Percentiles rank a stretch among this genome's conserved stretches.
Conservation (phyloP, 208 protist species). For the Crithidia expoeki region DNA sequence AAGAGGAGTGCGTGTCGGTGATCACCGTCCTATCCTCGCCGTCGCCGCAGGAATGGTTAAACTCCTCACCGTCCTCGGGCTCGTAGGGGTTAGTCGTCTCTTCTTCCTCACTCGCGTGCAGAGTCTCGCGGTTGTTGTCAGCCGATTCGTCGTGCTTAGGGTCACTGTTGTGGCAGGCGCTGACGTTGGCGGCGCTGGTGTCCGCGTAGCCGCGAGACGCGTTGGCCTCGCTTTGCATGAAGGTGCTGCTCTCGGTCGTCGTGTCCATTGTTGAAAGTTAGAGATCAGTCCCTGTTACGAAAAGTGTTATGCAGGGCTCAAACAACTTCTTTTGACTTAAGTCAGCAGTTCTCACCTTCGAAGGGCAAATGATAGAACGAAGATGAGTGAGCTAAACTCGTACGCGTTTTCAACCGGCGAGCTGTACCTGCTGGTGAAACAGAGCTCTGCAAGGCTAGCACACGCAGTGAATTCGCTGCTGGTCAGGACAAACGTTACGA, state of each 20-base stretch:
- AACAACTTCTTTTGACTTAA: too few species aligned
- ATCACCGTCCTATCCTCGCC: conserved; percentile 15
- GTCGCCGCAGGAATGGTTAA: not conserved
- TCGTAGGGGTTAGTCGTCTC: conserved; percentile 42
- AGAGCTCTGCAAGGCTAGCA: too few species aligned
- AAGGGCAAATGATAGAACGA: too few species aligned
- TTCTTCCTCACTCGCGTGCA: conserved; percentile 47
- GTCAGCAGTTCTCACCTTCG: too few species aligned
- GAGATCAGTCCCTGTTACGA: not conserved
- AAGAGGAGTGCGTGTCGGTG: conserved; percentile 19
- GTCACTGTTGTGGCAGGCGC: not conserved
- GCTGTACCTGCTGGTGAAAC: too few species aligned
- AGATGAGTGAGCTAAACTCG: too few species aligned
- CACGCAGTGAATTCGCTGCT: too few species aligned
- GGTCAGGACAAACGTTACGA: too few species aligned
- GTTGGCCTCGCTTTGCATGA: conserved; percentile 27
- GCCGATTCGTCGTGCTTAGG: not conserved
- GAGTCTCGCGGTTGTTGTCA: conserved; percentile 22
- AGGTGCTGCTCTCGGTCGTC: conserved; percentile 32
- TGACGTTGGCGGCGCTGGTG: not conserved
- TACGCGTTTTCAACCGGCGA: too few species aligned
- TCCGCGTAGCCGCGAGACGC: conserved; percentile 12
- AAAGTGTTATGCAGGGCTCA: not conserved
- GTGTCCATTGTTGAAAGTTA: conserved; percentile 16
- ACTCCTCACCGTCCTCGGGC: conserved; percentile 19